A percentile compares a stretch with the other conserved stretches of the same genome.
phyloP scores from a whole-genome alignment of 2,329 filamentous ascomycete species.

The Juglanconis juglandina region DNA sequence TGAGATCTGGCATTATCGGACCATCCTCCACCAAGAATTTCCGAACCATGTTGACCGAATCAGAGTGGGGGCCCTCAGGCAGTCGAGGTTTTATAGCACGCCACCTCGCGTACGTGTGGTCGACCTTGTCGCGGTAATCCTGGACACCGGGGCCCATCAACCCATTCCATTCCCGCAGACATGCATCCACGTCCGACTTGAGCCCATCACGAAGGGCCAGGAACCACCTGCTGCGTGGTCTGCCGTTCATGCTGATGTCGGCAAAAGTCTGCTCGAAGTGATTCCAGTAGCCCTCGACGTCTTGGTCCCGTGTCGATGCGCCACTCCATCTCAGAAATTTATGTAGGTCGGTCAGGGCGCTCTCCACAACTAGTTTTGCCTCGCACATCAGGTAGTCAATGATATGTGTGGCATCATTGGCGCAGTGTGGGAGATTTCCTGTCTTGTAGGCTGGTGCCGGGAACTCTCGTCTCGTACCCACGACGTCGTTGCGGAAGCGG shows the following conservation, averaged over 20 bases:
- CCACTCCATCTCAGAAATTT: constrained; percentile 1
- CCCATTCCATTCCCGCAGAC: constrained; percentile 32
- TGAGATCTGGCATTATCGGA: constrained; percentile 28
- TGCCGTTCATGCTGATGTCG: constrained; percentile 18
- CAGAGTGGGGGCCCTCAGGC: neutral
- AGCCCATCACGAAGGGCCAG: neutral
- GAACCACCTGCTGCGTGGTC: constrained; percentile 6
- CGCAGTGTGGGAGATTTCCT: neutral
- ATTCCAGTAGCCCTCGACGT: constrained; percentile 31
- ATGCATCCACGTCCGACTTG: constrained; percentile 29
- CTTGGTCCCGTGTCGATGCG: constrained; percentile 8
- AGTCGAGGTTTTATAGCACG: constrained; percentile 35
- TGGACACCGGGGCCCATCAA: neutral
- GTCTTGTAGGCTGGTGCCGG: constrained; percentile 7
- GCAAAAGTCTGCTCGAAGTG: constrained; percentile 32
- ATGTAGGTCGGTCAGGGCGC: constrained; percentile 34
- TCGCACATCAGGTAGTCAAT: constrained; percentile 62
- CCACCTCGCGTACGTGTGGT: constrained; percentile 39
- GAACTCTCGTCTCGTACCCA: constrained; percentile 7
- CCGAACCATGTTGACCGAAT: neutral
- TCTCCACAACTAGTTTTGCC: constrained; percentile 39
- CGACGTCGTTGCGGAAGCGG: constrained; percentile 28
- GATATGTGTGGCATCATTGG: constrained; percentile 41
- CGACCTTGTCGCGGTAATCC: constrained; percentile 28
- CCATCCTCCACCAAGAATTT: constrained; percentile 20